These are phyloP conservation scores for Cadophora luteo-olivacea DNA, from an alignment of 2,329 filamentous ascomycete genomes.

Conservation along the genomic window DNA sequence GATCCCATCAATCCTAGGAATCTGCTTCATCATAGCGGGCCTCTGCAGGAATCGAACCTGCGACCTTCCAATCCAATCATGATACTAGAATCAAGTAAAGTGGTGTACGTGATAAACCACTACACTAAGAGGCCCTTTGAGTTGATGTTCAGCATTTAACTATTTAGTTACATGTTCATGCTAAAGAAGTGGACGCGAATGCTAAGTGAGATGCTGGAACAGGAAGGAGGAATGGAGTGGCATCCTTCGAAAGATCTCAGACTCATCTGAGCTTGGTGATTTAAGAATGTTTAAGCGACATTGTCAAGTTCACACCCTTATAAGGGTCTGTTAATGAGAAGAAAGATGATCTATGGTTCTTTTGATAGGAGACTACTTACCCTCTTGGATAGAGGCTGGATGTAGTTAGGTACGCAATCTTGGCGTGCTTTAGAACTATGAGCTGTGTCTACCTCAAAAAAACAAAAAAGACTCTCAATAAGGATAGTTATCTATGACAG, in stretches of 20 bases:
- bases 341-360: background rate
- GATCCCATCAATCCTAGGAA: background rate
- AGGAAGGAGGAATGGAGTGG: background rate
- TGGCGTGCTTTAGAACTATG: background rate
- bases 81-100: background rate
- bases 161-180: background rate
- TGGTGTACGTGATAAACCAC: background rate
- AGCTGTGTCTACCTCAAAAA: background rate
- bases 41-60: background rate
- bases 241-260: background rate
- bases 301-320: background rate
- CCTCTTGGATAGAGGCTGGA: background rate
- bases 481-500: background rate
- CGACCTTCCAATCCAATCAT: background rate
- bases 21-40: background rate
- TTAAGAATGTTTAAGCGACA: background rate
- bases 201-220: background rate
- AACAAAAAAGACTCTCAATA: background rate
- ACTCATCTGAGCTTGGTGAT: background rate
- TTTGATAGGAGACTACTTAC: background rate
- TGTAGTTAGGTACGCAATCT: background rate
- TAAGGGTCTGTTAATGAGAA: background rate
- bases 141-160: background rate
- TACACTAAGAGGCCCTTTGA: background rate
- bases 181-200: background rate